phyloP scores from a whole-genome alignment of 306 rosid species.

The Oxytropis ochrocephala region DNA sequence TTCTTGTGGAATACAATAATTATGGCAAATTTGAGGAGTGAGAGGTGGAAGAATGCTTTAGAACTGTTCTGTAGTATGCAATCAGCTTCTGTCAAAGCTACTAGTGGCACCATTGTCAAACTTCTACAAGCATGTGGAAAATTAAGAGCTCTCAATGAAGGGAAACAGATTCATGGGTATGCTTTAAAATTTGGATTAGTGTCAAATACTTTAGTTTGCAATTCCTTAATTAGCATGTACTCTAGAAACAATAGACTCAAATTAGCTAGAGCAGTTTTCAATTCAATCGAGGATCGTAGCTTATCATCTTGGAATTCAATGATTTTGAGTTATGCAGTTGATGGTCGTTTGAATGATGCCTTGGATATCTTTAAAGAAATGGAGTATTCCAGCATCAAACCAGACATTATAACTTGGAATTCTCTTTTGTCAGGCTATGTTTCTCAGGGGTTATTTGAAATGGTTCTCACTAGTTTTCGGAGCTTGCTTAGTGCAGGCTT shows the following conservation, averaged over 20 bases:
- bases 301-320: slow-evolving; percentile 67
- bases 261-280: slow-evolving; percentile 43
- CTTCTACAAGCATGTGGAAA: slow-evolving; percentile 64
- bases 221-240: slow-evolving; percentile 63
- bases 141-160: slow-evolving; percentile 52
- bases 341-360: slow-evolving; percentile 43
- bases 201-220: slow-evolving; percentile 45
- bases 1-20: slow-evolving; percentile 58
- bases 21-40: slow-evolving; percentile 51
- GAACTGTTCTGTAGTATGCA: slow-evolving; percentile 45
- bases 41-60: slow-evolving; percentile 42
- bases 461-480: slow-evolving; percentile 33
- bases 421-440: slow-evolving; percentile 60
- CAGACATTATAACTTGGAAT: slow-evolving; percentile 70
- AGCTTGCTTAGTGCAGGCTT: slow-evolving; percentile 39
- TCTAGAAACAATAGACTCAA: slow-evolving; percentile 46
- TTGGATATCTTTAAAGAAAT: slow-evolving; percentile 27
- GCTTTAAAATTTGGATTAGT: slow-evolving; percentile 38
- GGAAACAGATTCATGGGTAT: slow-evolving; percentile 76
- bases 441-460: slow-evolving; percentile 35
- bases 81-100: slow-evolving; percentile 33
- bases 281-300: slow-evolving; percentile 44
- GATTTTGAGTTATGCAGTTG: slow-evolving; percentile 39
- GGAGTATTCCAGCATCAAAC: slow-evolving; percentile 38
- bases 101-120: slow-evolving; percentile 40